phyloP scores from a whole-genome alignment of 768 basidiomycete genomes.

The Kwoniella newhampshirensis region DNA sequence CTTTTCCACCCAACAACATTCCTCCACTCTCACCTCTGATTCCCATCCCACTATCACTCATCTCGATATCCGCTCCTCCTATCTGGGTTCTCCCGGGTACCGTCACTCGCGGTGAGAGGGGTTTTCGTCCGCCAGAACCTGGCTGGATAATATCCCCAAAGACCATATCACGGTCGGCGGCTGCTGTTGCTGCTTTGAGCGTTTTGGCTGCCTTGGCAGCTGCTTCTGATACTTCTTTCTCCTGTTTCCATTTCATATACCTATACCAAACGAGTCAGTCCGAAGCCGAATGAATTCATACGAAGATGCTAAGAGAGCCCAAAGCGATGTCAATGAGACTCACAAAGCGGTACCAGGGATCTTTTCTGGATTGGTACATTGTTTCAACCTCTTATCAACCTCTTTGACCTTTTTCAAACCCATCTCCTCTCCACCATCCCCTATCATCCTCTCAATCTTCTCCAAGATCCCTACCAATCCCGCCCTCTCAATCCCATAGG shows the following conservation, averaged over 20 bases:
- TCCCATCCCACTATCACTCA: constrained; percentile 36
- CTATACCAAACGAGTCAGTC: constrained; percentile 24
- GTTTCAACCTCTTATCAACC: constrained; percentile 78
- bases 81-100: constrained; percentile 13
- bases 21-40: constrained; percentile 42
- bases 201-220: constrained; percentile 42
- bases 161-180: constrained; percentile 30
- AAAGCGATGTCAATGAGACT: constrained; percentile 27
- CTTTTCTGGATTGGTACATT: constrained; percentile 96
- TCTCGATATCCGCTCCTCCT: constrained; percentile 17
- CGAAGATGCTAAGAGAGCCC: no score
- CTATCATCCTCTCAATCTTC: constrained; percentile 63
- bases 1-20: constrained; percentile 37
- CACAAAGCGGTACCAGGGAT: constrained; percentile 70
- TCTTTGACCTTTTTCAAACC: constrained; percentile 80
- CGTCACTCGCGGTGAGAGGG: constrained; percentile 28
- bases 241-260: constrained; percentile 51
- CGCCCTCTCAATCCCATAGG: constrained; percentile 30
- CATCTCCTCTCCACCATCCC: constrained; percentile 59
- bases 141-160: constrained; percentile 38
- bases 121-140: constrained; percentile 12
- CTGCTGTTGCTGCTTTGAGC: constrained; percentile 20
- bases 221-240: constrained; percentile 46
- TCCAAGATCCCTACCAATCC: constrained; percentile 55
- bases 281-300: no score